Evolutionary conservation across 768 basidiomycete genomes (phyloP), one percentile per base, ranked within the genome.

Genomic region (Boletus insuetus): DNA sequence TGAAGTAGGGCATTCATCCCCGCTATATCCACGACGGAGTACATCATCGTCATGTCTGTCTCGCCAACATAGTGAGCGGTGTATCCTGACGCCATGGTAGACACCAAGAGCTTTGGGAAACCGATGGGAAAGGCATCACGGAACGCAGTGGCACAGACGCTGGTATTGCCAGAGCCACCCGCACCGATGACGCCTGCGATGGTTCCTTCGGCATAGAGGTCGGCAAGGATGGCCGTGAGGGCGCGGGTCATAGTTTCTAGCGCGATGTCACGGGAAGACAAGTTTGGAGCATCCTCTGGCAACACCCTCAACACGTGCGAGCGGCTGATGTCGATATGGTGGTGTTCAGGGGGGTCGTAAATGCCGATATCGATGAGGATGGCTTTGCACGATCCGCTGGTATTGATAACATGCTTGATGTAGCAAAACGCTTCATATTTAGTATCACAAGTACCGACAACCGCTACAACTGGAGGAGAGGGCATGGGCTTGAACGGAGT

Each of bases 11-110:
- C n/a, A 20, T 73, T 71, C 61, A 66, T 66, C 32, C 69, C 58
- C 12, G 70, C 56, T 4, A 71, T 42, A 14, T 71, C 70, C 26
- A 58, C 69, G 39, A 72, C 63, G 17, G 62, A 72, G 55, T 63
- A 57, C 70, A 70, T 69, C 68, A 72, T 69, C 20, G 65, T 64
- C 50, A 63, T 59, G 55, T 70, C 69, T 2, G 67, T 68, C 56
- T 65, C 70, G 14, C 68, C 72, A 12, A 73, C 66, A 32, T 73
- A 68, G 51, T 58, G 56, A 12, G 52, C 46, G 0, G 53, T 52
- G 42, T 69, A 51, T 43, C 72, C 70, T 2, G 68, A 64, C 3
- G 68, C 59, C 63, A 72, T 73, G 24, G 72, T 72, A 16, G 71
- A 69, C 29, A 71, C 59, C 46, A 68, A 39, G 40, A 65, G 53